phyloP scores from a whole-genome alignment of 768 basidiomycete species.

The Agrocybe pediades region DNA sequence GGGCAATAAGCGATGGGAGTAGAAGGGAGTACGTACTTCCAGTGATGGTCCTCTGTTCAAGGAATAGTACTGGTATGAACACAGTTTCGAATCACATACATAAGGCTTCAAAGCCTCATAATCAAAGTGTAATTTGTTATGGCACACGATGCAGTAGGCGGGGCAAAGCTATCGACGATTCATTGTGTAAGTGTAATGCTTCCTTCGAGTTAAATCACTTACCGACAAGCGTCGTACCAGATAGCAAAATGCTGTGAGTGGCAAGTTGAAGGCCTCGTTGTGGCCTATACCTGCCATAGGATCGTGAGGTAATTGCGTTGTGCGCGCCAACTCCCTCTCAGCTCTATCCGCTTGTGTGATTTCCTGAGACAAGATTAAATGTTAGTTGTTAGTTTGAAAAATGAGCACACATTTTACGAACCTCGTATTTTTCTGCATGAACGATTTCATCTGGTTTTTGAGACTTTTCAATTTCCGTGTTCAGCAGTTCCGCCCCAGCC shows the following conservation, averaged over 20 bases:
- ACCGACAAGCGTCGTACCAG: conserved; percentile 65
- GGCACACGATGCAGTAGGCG: conserved; percentile 76
- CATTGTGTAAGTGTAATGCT: neutral
- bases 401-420: conserved; percentile 17
- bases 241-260: conserved; percentile 65
- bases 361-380: conserved; percentile 23
- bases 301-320: conserved; percentile 55
- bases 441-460: conserved; percentile 44
- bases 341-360: conserved; percentile 44
- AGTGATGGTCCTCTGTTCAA: conserved; percentile 67
- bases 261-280: conserved; percentile 51
- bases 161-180: conserved; percentile 56
- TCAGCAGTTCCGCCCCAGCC: conserved; percentile 66
- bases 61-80: conserved; percentile 69
- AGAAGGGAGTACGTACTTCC: conserved; percentile 62
- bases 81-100: conserved; percentile 66
- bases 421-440: conserved; percentile 30
- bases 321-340: conserved; percentile 39
- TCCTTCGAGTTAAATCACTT: conserved; percentile 14
- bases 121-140: conserved; percentile 51
- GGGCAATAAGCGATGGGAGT: neutral
- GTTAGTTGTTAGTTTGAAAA: neutral
- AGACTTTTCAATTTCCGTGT: conserved; percentile 43
- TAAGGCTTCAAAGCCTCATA: conserved; percentile 72
- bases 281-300: conserved; percentile 40